Conservation (phyloP, 805 yeast species). For the Ogataea degrootiae region DNA sequence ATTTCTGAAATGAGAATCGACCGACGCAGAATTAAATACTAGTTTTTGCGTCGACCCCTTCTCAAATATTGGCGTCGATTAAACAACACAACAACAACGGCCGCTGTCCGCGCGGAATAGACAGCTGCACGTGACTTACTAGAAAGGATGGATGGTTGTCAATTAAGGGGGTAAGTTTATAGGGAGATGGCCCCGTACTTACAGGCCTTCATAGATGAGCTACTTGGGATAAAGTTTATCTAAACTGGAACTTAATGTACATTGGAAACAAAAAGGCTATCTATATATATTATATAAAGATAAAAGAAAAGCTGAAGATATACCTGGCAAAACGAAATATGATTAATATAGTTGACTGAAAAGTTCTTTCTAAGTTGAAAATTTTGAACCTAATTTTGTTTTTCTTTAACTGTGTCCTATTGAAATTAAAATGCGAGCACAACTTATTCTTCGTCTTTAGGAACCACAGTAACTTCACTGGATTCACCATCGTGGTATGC, state of each 20-base stretch:
- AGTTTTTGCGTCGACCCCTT: no score
- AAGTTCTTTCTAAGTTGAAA: neutral
- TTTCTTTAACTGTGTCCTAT: neutral
- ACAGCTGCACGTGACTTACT: no score
- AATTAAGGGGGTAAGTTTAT: neutral
- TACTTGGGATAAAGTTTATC: neutral
- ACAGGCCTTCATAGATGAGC: neutral
- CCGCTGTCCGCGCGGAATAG: no score
- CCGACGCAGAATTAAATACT: no score
- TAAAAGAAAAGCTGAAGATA: neutral
- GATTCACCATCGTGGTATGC: constrained; percentile 74
- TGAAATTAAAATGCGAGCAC: neutral
- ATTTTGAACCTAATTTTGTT: neutral
- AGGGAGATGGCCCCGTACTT: neutral
- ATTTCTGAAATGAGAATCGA: no score
- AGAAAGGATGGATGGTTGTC: no score
- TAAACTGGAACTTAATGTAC: neutral
- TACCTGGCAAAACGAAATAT: neutral
- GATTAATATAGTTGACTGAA: neutral
- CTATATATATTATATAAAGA: neutral
- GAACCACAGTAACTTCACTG: constrained; percentile 21
- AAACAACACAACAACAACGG: no score
- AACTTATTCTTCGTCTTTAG: constrained; percentile 1
- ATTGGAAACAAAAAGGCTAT: neutral
- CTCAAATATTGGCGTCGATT: no score